These are phyloP conservation scores for Dactylellina parvicollis DNA, from an alignment of 2,329 filamentous ascomycete genomes.

Conservation along the genomic window DNA sequence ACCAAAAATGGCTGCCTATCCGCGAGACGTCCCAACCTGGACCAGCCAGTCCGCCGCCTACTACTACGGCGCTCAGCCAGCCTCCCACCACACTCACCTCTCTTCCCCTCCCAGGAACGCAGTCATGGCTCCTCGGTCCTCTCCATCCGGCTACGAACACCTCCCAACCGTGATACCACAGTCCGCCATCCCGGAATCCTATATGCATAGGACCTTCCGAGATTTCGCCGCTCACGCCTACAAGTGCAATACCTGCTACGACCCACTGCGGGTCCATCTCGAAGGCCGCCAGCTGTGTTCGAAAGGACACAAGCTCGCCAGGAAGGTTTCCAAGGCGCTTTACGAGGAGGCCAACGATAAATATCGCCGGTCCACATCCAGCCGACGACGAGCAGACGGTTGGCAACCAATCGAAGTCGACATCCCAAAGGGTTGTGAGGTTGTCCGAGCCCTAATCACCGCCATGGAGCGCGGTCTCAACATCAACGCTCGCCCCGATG, in stretches of 20 bases:
- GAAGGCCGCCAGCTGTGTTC: constrained; percentile 42
- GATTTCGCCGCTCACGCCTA: constrained; percentile 49
- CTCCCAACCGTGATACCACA: constrained; percentile 37
- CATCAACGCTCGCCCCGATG: constrained; percentile 45
- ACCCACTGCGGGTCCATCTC: constrained; percentile 43
- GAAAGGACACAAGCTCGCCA: constrained; percentile 41
- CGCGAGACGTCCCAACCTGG: constrained; percentile 46
- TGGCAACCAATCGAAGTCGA: constrained; percentile 53
- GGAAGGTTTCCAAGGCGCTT: constrained; percentile 46
- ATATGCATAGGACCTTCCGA: constrained; percentile 50
- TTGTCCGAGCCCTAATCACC: constrained; percentile 49
- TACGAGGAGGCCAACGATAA: constrained; percentile 53
- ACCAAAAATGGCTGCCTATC: constrained; percentile 48
- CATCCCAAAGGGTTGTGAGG: constrained; percentile 52
- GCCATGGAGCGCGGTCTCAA: constrained; percentile 49
- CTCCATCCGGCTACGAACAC: constrained; percentile 33
- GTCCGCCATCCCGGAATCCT: constrained; percentile 33
- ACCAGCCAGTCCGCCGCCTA: constrained; percentile 21
- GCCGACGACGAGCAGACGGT: constrained; percentile 28
- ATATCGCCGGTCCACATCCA: constrained; percentile 35
- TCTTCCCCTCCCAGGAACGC: constrained; percentile 43
- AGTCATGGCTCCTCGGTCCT: constrained; percentile 16
- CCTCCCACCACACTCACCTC: constrained; percentile 19
- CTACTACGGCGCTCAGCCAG: constrained; percentile 30
- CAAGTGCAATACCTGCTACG: constrained; percentile 49